These are phyloP conservation scores for Chrysophaeum taylorii DNA, from an alignment of 352 stramenopile species.

Conservation along the genomic window DNA sequence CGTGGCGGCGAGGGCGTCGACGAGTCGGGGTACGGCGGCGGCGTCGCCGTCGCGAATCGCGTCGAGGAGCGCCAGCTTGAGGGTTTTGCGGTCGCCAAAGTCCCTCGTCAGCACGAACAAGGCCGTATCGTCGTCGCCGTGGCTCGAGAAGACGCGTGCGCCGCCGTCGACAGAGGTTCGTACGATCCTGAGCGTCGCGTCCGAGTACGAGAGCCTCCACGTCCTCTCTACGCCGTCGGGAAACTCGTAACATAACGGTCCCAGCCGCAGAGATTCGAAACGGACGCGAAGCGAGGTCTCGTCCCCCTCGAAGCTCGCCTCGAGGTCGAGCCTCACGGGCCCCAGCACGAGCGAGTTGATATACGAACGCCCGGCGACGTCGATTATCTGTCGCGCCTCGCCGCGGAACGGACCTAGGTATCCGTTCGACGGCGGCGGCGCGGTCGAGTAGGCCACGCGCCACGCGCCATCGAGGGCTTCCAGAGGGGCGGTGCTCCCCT, in stretches of 20 bases:
- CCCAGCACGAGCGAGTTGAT: neutral
- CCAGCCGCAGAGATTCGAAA: neutral
- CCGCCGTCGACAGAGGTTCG: slow-evolving; percentile 13
- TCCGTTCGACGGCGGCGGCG: slow-evolving; percentile 16
- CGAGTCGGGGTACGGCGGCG: too few species aligned
- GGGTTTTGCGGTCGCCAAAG: too few species aligned
- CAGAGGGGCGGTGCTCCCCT: neutral
- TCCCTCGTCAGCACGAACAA: too few species aligned
- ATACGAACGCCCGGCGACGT: neutral
- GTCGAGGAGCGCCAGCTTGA: too few species aligned
- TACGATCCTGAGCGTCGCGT: slow-evolving; percentile 4
- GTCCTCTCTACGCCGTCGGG: slow-evolving; percentile 1
- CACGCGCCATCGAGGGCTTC: neutral
- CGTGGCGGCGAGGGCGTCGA: too few species aligned
- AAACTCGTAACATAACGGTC: neutral
- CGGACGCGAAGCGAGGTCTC: neutral
- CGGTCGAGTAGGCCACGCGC: slow-evolving; percentile 11
- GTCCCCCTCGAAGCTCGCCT: neutral
- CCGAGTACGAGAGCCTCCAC: slow-evolving; percentile 13
- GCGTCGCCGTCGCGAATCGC: too few species aligned
- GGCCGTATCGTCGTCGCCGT: too few species aligned
- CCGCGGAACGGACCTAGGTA: slow-evolving; percentile 13
- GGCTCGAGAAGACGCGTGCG: too few species aligned
- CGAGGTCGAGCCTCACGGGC: neutral
- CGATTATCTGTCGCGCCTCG: neutral